These are phyloP conservation scores for Theobroma cacao DNA, from an alignment of 345 rosid species.

Conservation along the genomic window DNA sequence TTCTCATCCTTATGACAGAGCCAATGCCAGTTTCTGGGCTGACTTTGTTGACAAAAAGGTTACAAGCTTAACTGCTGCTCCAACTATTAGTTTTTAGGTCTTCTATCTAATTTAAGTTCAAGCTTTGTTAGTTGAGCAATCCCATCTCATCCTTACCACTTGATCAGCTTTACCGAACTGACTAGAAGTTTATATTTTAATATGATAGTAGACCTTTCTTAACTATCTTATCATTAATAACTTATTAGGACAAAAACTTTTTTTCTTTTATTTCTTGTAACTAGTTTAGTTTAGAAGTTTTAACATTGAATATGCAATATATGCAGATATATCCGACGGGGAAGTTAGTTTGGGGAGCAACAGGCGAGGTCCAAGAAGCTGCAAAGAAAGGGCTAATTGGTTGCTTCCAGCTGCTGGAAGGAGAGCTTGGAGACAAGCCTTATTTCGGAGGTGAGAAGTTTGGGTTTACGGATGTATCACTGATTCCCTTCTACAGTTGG, in stretches of 20 bases:
- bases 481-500: slow-evolving; percentile 7
- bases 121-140: too few species aligned
- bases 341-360: slow-evolving; percentile 9
- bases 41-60: background rate
- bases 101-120: too few species aligned
- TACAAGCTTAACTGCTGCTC: background rate
- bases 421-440: slow-evolving; percentile 14
- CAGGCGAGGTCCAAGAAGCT: slow-evolving; percentile 13
- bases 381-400: slow-evolving; percentile 16
- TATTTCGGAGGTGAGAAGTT: slow-evolving; percentile 7
- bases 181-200: too few species aligned
- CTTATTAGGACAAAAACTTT: background rate
- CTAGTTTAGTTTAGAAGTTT: background rate
- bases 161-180: too few species aligned
- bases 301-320: background rate
- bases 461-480: slow-evolving; percentile 1
- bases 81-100: background rate
- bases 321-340: slow-evolving; percentile 11
- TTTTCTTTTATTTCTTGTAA: background rate
- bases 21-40: background rate
- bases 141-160: too few species aligned
- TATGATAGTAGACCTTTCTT: background rate
- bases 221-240: background rate
- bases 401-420: slow-evolving; percentile 7
- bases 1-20: background rate